Evolutionary conservation across 2,329 filamentous ascomycete genomes (phyloP).

Genomic region (Thelonectria rubi): DNA sequence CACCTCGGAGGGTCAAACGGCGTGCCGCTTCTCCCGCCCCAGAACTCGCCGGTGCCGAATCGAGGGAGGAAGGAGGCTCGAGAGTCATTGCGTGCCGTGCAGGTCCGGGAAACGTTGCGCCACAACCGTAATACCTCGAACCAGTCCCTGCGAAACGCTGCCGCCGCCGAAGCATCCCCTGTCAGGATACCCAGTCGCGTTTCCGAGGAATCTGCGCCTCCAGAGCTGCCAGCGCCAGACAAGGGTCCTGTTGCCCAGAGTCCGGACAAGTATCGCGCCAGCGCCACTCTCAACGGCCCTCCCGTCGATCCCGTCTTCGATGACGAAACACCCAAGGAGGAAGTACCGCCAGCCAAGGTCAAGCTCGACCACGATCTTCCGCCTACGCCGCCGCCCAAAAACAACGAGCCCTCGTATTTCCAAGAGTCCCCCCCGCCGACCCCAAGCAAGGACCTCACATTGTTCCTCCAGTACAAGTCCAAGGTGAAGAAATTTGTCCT

Average conservation of each 20-base stretch:
- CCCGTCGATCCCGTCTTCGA: slow-evolving; percentile 56
- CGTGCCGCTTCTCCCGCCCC: slow-evolving; percentile 85
- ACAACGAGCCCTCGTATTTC: slow-evolving; percentile 57
- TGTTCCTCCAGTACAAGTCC: slow-evolving; percentile 96
- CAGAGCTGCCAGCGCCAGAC: slow-evolving; percentile 37
- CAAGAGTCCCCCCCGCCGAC: slow-evolving; percentile 70
- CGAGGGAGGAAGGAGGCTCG: slow-evolving; percentile 79
- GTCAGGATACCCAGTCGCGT: slow-evolving; percentile 68
- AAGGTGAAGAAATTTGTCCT: slow-evolving; percentile 97
- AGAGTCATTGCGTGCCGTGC: slow-evolving; percentile 80
- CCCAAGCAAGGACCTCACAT: slow-evolving; percentile 84
- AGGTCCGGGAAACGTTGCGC: slow-evolving; percentile 60
- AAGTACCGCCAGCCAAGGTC: slow-evolving; percentile 32
- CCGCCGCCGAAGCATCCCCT: slow-evolving; percentile 69
- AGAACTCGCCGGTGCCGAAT: slow-evolving; percentile 85
- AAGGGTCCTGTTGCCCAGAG: slow-evolving; percentile 60
- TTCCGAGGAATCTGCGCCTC: slow-evolving; percentile 63
- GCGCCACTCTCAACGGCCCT: slow-evolving; percentile 68
- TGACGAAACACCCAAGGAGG: slow-evolving; percentile 28
- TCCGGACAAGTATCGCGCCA: slow-evolving; percentile 69
- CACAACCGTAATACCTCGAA: slow-evolving; percentile 60
- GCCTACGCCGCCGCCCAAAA: slow-evolving; percentile 55
- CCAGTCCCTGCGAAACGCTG: slow-evolving; percentile 50
- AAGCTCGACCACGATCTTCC: slow-evolving; percentile 37
- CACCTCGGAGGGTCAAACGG: slow-evolving; percentile 85